Evolutionary conservation across 768 basidiomycete species (phyloP), one percentile per base, ranked within the genome.

Genomic region (Termitomyces sp.): DNA sequence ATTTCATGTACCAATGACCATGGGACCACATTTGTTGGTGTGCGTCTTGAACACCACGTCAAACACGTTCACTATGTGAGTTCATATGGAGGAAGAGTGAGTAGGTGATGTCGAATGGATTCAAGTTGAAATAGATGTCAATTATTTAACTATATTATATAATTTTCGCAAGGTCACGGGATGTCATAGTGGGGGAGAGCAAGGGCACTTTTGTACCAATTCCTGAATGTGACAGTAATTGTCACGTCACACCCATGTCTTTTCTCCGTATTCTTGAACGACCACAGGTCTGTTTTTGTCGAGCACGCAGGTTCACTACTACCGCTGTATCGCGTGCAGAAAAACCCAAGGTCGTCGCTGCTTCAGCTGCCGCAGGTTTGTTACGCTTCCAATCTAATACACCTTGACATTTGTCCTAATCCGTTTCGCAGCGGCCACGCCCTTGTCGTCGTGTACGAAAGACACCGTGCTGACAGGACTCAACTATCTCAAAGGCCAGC

Each of bases 401-500:
- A 32, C 23, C n/a, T 46, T 19, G 41, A 12, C 37, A 17, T 42
- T 56, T 29, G 31, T 21, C n/a, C 12, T 31, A 50, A 49, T 23
- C 38, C 54, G 41, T 25, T 31, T 41, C 35, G 38, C 57, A 59
- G 57, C 66, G 63, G 65, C 69, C 46, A 49, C 61, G 53, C 71
- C 76, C 7, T 62, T 64, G 53, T 92, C 91, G 4, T 85, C 86
- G 31, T 94, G 92, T 69, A 65, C 78, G 7, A 74, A 84, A 14
- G 87, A 89, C 57, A 94, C 92, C 8, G 74, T 90, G 5, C 69
- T 97, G n/a, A 75, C 76, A n/a, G 94, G 93, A 3, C 66, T 90
- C 6, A 87, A 89, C 64, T 93, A 91, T 65, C 77, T 93, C 53
- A 96, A 96, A 70, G 86, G 82, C 52, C 89, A 95, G 66, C 73